These are phyloP conservation scores for Penicillium salamii DNA, from an alignment of 495 filamentous ascomycete species.

Conservation along the genomic window DNA sequence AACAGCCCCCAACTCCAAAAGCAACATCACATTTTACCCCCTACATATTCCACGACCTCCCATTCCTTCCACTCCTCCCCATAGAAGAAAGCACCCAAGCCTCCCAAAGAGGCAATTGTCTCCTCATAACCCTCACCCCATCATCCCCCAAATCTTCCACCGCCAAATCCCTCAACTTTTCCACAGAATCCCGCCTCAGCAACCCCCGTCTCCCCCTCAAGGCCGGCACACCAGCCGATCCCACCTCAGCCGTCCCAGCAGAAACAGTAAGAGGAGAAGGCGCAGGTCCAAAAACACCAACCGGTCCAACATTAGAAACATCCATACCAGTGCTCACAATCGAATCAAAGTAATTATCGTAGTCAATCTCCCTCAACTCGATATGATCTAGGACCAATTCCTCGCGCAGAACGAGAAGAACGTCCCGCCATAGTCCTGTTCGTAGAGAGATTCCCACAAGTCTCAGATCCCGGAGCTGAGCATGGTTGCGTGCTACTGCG, in stretches of 20 bases:
- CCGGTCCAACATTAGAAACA: conserved; percentile 13
- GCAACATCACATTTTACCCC: neutral
- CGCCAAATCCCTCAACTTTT: conserved; percentile 23
- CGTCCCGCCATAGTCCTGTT: conserved; percentile 58
- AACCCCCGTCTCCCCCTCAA: conserved; percentile 14
- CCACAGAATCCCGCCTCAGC: conserved; percentile 20
- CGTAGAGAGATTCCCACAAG: conserved; percentile 58
- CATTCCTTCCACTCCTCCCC: conserved; percentile 1
- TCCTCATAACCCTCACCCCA: conserved; percentile 47
- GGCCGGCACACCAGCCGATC: neutral
- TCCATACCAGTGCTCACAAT: conserved; percentile 23
- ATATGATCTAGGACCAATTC: conserved; percentile 62
- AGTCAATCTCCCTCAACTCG: conserved; percentile 59
- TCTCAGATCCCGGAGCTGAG: conserved; percentile 54
- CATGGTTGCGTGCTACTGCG: conserved; percentile 53
- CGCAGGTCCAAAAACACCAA: neutral
- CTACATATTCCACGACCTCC: conserved; percentile 1
- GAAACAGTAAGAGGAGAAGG: conserved; percentile 16
- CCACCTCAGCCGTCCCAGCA: conserved; percentile 7
- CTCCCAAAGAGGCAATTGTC: conserved; percentile 61
- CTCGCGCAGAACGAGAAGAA: conserved; percentile 53
- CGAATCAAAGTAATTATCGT: conserved; percentile 54
- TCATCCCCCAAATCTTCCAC: conserved; percentile 58
- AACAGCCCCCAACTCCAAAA: conserved; percentile 5
- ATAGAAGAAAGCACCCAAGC: conserved; percentile 54